These are phyloP conservation scores for Durio zibethinus DNA, from an alignment of 345 rosid species.

Conservation along the genomic window DNA sequence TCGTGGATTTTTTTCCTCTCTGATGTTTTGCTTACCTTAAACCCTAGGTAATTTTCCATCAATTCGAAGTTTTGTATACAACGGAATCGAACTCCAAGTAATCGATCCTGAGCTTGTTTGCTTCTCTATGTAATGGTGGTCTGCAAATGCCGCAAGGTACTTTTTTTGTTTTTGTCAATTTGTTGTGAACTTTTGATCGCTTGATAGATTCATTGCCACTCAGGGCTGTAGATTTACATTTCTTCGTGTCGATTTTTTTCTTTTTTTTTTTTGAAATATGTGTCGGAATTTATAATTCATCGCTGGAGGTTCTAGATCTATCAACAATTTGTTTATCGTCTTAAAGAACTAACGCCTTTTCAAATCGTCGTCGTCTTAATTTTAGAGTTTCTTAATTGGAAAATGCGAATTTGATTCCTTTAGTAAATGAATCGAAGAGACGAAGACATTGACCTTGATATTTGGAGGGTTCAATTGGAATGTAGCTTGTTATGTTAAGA, in stretches of 20 bases:
- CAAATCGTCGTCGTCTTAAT: neutral
- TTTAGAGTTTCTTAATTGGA: neutral
- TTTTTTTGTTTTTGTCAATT: neutral
- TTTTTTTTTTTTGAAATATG: neutral
- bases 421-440: neutral
- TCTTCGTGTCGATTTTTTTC: neutral
- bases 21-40: conserved; percentile 14
- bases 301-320: conserved; percentile 22
- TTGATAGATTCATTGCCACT: neutral
- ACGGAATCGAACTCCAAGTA: conserved; percentile 14
- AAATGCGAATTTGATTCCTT: neutral
- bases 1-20: no score
- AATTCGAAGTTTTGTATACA: neutral
- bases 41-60: conserved; percentile 19
- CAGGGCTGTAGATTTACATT: neutral
- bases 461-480: neutral
- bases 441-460: neutral
- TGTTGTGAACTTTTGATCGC: neutral
- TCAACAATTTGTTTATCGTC: neutral
- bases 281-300: conserved; percentile 1
- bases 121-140: conserved; percentile 64
- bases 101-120: conserved; percentile 15
- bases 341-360: neutral
- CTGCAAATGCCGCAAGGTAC: conserved; percentile 91
- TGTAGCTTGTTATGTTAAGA: conserved; percentile 11